A percentile compares a stretch with the other conserved stretches of the same genome.
These are phyloP conservation scores for Diplodia mutila DNA, from an alignment of 2,329 filamentous ascomycete species.

Conservation along the genomic window DNA sequence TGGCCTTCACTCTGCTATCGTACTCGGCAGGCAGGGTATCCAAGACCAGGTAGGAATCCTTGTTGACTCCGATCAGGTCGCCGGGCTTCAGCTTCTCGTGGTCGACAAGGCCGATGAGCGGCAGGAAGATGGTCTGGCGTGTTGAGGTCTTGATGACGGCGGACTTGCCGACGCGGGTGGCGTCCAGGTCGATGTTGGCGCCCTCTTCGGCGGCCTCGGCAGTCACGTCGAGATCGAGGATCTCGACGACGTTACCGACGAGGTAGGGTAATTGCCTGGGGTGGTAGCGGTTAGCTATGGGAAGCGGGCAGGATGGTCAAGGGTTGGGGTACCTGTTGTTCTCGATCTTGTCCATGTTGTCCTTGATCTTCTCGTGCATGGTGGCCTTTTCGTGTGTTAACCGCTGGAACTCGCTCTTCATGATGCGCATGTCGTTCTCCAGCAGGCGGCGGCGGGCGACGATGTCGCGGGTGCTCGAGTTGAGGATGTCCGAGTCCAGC, in stretches of 20 bases:
- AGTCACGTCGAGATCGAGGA: conserved; percentile 93
- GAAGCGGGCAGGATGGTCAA: not conserved
- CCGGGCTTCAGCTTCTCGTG: conserved; percentile 92
- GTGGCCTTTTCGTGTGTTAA: conserved; percentile 92
- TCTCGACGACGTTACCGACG: conserved; percentile 96
- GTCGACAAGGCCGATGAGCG: conserved; percentile 94
- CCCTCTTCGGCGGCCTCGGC: conserved; percentile 96
- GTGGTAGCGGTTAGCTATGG: conserved; percentile 17
- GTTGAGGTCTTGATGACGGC: conserved; percentile 99
- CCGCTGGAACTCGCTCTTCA: conserved; percentile 95
- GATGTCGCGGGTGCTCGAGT: conserved; percentile 92
- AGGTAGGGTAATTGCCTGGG: conserved; percentile 93
- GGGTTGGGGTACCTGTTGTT: conserved; percentile 80
- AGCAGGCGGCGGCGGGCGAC: conserved; percentile 86
- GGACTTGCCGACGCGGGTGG: conserved; percentile 94
- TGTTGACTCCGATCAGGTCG: conserved; percentile 97
- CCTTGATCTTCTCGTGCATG: conserved; percentile 99
- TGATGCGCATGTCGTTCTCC: conserved; percentile 97
- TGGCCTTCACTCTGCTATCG: conserved; percentile 97
- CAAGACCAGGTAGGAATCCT: conserved; percentile 96
- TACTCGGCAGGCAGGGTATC: conserved; percentile 98
- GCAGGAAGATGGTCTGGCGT: conserved; percentile 96
- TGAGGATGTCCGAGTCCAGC: conserved; percentile 90
- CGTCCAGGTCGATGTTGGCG: conserved; percentile 97
- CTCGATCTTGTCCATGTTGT: conserved; percentile 98